Evolutionary conservation across 768 basidiomycete genomes (phyloP).

Genomic region (Leccinum subgranulosum): DNA sequence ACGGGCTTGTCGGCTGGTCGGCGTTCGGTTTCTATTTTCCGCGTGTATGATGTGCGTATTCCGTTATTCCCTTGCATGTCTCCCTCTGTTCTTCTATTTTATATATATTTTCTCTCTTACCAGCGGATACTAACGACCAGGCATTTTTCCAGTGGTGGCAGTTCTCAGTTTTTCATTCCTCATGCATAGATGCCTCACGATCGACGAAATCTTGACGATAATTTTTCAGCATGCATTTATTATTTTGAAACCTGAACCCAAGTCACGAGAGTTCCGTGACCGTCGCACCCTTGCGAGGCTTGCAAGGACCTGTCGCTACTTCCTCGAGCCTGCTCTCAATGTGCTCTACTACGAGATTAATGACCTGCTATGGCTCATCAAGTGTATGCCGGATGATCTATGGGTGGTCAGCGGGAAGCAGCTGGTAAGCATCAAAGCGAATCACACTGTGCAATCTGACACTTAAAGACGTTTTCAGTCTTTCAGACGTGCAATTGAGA

Average conservation of each 20-base stretch:
- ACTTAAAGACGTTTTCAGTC: conserved; percentile 11
- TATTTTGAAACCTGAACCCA: conserved; percentile 27
- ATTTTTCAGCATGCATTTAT: conserved; percentile 31
- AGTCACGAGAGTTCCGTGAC: conserved; percentile 28
- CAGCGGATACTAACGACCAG: conserved; percentile 1
- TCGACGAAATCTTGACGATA: conserved; percentile 33
- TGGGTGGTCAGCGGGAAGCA: conserved; percentile 32
- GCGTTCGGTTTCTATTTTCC: conserved; percentile 13
- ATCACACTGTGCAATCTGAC: conserved; percentile 7
- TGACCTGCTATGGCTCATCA: conserved; percentile 32
- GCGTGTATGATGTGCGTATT: conserved; percentile 26
- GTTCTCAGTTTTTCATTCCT: conserved; percentile 15
- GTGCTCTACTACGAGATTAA: conserved; percentile 30
- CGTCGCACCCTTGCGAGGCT: conserved; percentile 31
- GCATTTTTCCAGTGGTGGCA: conserved; percentile 9
- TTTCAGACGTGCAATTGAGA: conserved; percentile 19
- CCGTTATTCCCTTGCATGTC: not conserved
- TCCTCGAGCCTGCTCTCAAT: conserved; percentile 32
- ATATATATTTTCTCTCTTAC: not conserved
- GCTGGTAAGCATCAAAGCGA: conserved; percentile 17
- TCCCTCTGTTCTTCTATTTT: not conserved
- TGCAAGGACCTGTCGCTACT: conserved; percentile 30
- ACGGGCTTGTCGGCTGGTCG: not conserved
- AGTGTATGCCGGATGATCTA: conserved; percentile 30
- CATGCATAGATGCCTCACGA: conserved; percentile 33